Conservation (phyloP, 2,329 filamentous ascomycete genomes). For the Aureobasidium sp. region DNA sequence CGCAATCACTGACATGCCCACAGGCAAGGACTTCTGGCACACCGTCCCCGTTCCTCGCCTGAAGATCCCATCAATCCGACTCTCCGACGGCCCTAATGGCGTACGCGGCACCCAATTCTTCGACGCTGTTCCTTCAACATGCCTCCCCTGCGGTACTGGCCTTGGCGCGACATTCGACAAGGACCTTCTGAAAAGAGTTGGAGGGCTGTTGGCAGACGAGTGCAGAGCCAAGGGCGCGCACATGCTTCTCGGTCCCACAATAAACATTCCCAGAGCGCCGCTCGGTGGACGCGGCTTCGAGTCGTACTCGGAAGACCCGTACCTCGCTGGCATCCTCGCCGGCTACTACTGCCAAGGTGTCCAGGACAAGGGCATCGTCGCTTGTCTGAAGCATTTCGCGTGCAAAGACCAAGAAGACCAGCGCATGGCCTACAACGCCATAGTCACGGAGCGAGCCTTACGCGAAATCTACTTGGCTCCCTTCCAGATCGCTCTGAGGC, state of each 20-base stretch:
- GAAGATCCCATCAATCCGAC: background rate
- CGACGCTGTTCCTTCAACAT: slow-evolving; percentile 53
- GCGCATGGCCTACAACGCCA: slow-evolving; percentile 54
- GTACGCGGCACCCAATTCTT: slow-evolving; percentile 60
- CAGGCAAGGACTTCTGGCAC: slow-evolving; percentile 4
- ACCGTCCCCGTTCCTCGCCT: background rate
- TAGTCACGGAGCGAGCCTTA: slow-evolving; percentile 55
- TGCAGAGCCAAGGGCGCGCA: slow-evolving; percentile 63
- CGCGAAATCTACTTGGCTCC: slow-evolving; percentile 63
- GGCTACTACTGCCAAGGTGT: slow-evolving; percentile 53
- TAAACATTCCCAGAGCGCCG: slow-evolving; percentile 76
- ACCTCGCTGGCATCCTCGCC: slow-evolving; percentile 63
- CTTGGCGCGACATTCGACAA: slow-evolving; percentile 73
- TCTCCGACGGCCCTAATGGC: slow-evolving; percentile 57
- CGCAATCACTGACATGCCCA: background rate
- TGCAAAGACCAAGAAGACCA: slow-evolving; percentile 65
- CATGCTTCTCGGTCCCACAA: slow-evolving; percentile 65
- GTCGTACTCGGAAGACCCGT: slow-evolving; percentile 75
- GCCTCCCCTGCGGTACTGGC: slow-evolving; percentile 70
- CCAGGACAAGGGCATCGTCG: slow-evolving; percentile 64
- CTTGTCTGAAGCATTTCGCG: slow-evolving; percentile 71
- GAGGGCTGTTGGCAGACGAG: slow-evolving; percentile 62
- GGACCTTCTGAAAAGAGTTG: slow-evolving; percentile 58
- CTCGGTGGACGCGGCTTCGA: slow-evolving; percentile 78
- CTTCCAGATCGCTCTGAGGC: slow-evolving; percentile 63